Evolutionary conservation across 2,329 filamentous ascomycete species (phyloP).

Genomic region (Ascochyta viciae-villosae): DNA sequence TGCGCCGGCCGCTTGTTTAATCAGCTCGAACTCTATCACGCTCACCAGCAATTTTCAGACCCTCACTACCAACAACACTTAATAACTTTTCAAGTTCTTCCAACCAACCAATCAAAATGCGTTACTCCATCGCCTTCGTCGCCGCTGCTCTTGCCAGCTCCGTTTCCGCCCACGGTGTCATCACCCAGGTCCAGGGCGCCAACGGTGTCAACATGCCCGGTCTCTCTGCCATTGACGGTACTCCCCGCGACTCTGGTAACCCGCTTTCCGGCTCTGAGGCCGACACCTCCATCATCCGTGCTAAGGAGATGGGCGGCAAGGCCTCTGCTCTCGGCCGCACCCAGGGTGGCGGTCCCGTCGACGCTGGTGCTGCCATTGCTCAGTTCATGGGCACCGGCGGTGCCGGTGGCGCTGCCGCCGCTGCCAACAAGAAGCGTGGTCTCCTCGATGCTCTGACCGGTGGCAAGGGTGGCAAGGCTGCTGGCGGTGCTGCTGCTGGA

Average conservation of each 20-base stretch:
- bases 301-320: conserved; percentile 63
- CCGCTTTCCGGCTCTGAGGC: conserved; percentile 70
- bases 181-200: conserved; percentile 63
- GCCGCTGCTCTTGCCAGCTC: conserved; percentile 57
- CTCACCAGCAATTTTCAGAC: conserved; percentile 23
- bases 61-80: conserved; percentile 19
- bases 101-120: conserved; percentile 52
- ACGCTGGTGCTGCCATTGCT: conserved; percentile 63
- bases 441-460: conserved; percentile 36
- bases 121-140: conserved; percentile 56
- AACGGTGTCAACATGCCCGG: conserved; percentile 70
- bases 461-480: conserved; percentile 15
- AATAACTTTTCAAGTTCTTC: conserved; percentile 15
- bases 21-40: conserved; percentile 23
- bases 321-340: conserved; percentile 70
- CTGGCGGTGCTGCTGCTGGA: conserved; percentile 43
- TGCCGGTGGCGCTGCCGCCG: conserved; percentile 16
- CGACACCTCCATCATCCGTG: conserved; percentile 74
- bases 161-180: conserved; percentile 65
- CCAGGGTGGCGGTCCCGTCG: conserved; percentile 64
- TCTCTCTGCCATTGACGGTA: conserved; percentile 68
- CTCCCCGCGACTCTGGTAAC: conserved; percentile 70
- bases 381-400: conserved; percentile 61
- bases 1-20: conserved; percentile 48
- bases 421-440: conserved; percentile 33